Evolutionary conservation across 257 asterid genomes (phyloP), one percentile per base, ranked within the genome.

Genomic region (Thymus mandschuricus): DNA sequence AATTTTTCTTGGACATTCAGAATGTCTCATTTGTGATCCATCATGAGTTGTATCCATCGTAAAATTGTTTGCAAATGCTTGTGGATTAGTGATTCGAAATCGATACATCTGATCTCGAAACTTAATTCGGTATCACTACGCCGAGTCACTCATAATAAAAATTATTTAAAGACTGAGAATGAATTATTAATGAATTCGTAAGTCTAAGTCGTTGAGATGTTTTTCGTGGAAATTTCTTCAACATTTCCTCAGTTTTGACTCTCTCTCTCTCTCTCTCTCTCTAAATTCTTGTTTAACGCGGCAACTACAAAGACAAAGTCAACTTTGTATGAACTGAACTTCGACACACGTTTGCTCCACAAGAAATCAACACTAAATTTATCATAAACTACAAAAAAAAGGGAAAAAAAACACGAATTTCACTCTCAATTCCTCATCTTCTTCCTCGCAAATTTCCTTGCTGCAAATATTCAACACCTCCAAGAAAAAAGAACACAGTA

Each of bases 361-460:
- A 4, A 5, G 6, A 38, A 38, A 38, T 38, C 6, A 38, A 38
- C 41, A 5, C 7, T 38, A 7, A 38, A 38, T 5, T 38, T 4
- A 38, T 38, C 41, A 38, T 38, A 38, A 38, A 38, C 6, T 38
- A 38, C 41, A 38, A 38, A 38, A 5, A 38, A n/a, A 28, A 51
- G 6, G 9, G 4, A 8, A 8, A n/a, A 21, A 45, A 56, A 4
- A 31, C 8, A 15, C 11, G 13, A 60, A 31, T 55, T 67, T 52
- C 70, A 43, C 60, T 3, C 31, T 57, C 72, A 64, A 63, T 64
- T 78, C 63, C 81, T 57, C 28, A 31, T 5, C 31, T 34, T 62
- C 49, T 59, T 35, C 82, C 65, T 27, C 27, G 64, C 51, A 76
- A 68, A 30, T 63, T 69, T 64, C 35, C 35, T 12, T 65, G 11